Conservation (phyloP, 768 basidiomycete species). For the Tulasnella sp. region DNA sequence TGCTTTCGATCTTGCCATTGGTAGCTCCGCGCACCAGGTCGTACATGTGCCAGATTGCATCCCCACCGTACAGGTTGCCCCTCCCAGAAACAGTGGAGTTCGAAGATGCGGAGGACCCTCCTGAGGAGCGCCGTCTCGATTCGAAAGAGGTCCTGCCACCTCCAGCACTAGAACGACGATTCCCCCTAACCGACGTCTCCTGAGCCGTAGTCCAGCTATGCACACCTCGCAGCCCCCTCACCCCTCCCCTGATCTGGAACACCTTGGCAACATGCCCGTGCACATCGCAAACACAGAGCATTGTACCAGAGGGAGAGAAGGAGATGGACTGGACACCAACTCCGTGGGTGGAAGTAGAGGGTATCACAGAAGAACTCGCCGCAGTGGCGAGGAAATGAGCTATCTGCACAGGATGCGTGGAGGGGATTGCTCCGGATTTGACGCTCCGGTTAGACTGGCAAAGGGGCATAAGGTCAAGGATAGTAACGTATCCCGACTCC, state of each 20-base stretch:
- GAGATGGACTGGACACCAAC: constrained; percentile 6
- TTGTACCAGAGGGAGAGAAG: constrained; percentile 15
- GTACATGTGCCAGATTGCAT: constrained; percentile 42
- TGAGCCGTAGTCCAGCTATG: neutral
- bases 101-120: neutral
- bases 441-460: neutral
- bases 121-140: constrained; percentile 6
- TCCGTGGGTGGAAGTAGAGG: neutral
- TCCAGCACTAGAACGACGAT: neutral
- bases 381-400: constrained; percentile 17
- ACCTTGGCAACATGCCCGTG: constrained; percentile 13
- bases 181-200: neutral
- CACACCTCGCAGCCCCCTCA: neutral
- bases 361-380: neutral
- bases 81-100: neutral
- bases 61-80: neutral
- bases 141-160: constrained; percentile 3
- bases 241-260: constrained; percentile 11
- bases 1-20: constrained; percentile 45
- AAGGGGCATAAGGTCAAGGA: constrained; percentile 42
- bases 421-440: neutral
- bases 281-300: constrained; percentile 13
- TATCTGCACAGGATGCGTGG: neutral
- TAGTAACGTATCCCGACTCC: constrained; percentile 29
- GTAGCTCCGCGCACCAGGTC: constrained; percentile 60